These are phyloP conservation scores for Xerocomus cyaneibrunnescens DNA, from an alignment of 1,284 basidiomycete species.

Conservation along the genomic window DNA sequence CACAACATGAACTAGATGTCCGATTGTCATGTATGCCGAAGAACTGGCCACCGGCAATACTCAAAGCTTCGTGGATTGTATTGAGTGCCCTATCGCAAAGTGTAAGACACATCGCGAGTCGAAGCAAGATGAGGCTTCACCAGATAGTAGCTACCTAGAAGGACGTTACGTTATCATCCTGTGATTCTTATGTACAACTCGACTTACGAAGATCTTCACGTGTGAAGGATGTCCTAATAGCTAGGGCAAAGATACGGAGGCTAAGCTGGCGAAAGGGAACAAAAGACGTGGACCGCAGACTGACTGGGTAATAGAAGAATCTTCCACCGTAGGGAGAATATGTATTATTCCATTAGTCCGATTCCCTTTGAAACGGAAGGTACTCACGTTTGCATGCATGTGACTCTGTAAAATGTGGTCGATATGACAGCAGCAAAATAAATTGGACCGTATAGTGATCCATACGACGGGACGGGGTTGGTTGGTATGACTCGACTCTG, in stretches of 20 bases:
- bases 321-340: not conserved
- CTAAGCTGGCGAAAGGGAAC: not conserved
- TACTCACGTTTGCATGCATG: slow-evolving; percentile 14
- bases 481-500: too few relatives aligned
- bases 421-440: too few relatives aligned
- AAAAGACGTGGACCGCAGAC: not conserved
- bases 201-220: slow-evolving; percentile 15
- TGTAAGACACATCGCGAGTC: not conserved
- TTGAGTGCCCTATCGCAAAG: not conserved
- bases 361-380: not conserved
- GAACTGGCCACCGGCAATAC: too few relatives aligned
- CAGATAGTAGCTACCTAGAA: not conserved
- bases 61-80: not conserved
- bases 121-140: not conserved
- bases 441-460: too few relatives aligned
- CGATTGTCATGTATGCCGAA: not conserved
- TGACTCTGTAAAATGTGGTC: too few relatives aligned
- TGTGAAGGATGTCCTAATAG: slow-evolving; percentile 5
- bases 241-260: not conserved
- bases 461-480: too few relatives aligned
- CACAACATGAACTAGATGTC: not conserved
- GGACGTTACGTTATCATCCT: not conserved
- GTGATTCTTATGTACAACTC: not conserved
- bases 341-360: not conserved
- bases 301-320: slow-evolving; percentile 18